A percentile compares a stretch with the other conserved stretches of the same genome.
Evolutionary conservation across 2,329 filamentous ascomycete genomes (phyloP).

Genomic region (Cytospora schulzeri): DNA sequence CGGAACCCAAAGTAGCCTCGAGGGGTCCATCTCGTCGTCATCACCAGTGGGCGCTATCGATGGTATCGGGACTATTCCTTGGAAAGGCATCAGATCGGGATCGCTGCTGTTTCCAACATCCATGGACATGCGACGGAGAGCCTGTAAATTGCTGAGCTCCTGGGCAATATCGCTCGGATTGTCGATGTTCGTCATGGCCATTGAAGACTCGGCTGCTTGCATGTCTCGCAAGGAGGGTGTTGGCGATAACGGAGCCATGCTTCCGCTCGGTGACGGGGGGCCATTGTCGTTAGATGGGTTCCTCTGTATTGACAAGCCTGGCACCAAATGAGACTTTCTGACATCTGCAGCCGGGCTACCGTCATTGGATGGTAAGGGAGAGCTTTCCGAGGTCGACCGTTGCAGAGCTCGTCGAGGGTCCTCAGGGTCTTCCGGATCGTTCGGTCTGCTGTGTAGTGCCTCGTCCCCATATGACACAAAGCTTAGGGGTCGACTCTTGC

Average conservation of each 20-base stretch:
- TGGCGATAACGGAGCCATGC: conserved; percentile 53
- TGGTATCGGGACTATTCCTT: conserved; percentile 68
- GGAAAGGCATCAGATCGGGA: conserved; percentile 76
- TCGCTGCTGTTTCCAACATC: conserved; percentile 75
- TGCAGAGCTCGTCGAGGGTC: conserved; percentile 43
- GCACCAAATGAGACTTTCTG: conserved; percentile 49
- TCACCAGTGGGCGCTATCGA: conserved; percentile 70
- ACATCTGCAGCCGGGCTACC: conserved; percentile 40
- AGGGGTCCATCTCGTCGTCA: conserved; percentile 85
- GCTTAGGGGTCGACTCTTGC: conserved; percentile 68
- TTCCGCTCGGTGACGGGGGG: conserved; percentile 36
- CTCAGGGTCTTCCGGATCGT: conserved; percentile 35
- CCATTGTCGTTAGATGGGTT: conserved; percentile 45
- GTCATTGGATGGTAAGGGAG: conserved; percentile 27
- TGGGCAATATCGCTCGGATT: conserved; percentile 87
- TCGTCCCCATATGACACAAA: conserved; percentile 66
- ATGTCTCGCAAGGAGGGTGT: conserved; percentile 56
- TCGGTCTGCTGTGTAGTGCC: conserved; percentile 44
- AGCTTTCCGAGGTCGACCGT: conserved; percentile 51
- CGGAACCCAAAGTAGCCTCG: conserved; percentile 92
- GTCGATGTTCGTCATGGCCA: conserved; percentile 86
- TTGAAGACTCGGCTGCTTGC: conserved; percentile 66
- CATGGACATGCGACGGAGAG: conserved; percentile 91
- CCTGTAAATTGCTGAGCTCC: conserved; percentile 89
- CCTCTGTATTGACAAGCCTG: conserved; percentile 43